Evolutionary conservation across 352 stramenopile species (phyloP).

Genomic region (Globisporangium megalacanthum): DNA sequence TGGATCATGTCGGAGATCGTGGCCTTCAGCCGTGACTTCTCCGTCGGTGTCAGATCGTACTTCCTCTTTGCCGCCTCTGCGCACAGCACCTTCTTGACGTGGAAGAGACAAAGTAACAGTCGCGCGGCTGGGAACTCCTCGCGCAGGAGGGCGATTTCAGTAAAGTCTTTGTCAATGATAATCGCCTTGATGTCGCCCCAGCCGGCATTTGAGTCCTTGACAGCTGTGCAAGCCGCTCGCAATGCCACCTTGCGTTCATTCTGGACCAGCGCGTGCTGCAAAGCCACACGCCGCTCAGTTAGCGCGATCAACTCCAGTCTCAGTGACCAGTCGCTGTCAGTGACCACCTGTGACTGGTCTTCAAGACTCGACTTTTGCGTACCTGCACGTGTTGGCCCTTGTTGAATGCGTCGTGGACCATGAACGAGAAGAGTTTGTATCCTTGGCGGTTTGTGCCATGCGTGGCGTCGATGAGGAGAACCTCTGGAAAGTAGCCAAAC

Average conservation of each 20-base stretch:
- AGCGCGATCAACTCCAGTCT: neutral
- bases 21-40: too few species aligned
- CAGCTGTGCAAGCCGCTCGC: neutral
- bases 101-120: neutral
- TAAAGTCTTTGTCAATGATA: neutral
- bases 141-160: neutral
- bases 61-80: too few species aligned
- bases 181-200: neutral
- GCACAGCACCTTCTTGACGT: too few species aligned
- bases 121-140: neutral
- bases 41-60: too few species aligned
- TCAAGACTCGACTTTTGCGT: too few species aligned
- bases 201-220: neutral
- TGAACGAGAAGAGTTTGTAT: too few species aligned
- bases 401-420: too few species aligned
- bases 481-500: conserved; percentile 5
- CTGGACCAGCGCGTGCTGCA: neutral
- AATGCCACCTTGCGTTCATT: neutral
- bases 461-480: conserved; percentile 8
- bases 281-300: neutral
- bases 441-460: too few species aligned
- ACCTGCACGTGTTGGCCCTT: too few species aligned
- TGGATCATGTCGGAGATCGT: too few species aligned
- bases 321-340: neutral
- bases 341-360: too few species aligned